Conservation (phyloP, 2,329 filamentous ascomycete species). For the Cryphonectria parasitica region DNA sequence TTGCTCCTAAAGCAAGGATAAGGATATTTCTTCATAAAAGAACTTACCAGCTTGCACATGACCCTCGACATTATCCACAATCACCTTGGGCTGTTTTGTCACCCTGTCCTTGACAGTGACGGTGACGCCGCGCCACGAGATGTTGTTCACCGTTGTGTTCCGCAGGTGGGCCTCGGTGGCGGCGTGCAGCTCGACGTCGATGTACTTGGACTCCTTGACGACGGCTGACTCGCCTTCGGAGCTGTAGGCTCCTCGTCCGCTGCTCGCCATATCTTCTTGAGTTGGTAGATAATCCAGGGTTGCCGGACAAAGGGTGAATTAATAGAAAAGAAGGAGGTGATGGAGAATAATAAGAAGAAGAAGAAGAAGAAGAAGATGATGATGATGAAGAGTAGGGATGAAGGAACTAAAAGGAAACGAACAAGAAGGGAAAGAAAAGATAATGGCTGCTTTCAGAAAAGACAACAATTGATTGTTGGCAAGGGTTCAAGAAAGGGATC, state of each 20-base stretch:
- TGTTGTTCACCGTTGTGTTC: constrained; percentile 66
- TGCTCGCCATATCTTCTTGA: constrained; percentile 24
- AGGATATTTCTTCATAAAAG: too few relatives aligned
- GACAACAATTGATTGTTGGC: neutral
- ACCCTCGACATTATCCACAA: constrained; percentile 67
- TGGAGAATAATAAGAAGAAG: neutral
- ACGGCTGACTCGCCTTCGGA: constrained; percentile 28
- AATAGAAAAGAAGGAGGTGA: neutral
- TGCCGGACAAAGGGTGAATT: neutral
- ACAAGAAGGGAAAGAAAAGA: neutral
- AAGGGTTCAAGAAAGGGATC: too few relatives aligned
- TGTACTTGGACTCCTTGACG: constrained; percentile 21
- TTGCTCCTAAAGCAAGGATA: too few relatives aligned
- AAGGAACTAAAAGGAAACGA: neutral
- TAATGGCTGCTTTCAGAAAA: neutral
- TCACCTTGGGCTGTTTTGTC: constrained; percentile 64
- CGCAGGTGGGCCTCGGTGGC: constrained; percentile 54
- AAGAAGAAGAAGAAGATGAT: neutral
- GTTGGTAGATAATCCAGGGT: neutral
- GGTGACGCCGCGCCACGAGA: constrained; percentile 68
- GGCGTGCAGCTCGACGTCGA: constrained; percentile 37
- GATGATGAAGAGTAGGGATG: neutral
- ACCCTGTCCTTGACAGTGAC: constrained; percentile 76
- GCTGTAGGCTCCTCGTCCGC: constrained; percentile 25
- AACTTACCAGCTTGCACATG: constrained; percentile 64